Conservation (phyloP, 768 basidiomycete genomes). For the Hebeloma cylindrosporum region DNA sequence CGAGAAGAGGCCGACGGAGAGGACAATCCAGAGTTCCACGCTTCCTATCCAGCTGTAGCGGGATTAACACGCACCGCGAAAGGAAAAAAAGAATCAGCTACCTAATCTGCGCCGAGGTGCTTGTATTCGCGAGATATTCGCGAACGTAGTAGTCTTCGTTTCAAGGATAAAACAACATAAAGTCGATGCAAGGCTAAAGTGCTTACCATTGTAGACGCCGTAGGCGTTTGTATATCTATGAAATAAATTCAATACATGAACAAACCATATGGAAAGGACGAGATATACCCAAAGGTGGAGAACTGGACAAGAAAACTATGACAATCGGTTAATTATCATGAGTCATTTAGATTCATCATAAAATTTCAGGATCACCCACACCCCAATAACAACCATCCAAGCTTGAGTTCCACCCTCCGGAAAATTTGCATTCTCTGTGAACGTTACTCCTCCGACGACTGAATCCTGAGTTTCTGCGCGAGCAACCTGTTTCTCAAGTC, state of each 20-base stretch:
- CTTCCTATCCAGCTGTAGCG: constrained; percentile 28
- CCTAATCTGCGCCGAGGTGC: constrained; percentile 29
- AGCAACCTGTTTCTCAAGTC: constrained; percentile 1
- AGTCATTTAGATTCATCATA: background rate
- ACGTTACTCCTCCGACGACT: constrained; percentile 1
- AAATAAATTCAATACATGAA: background rate
- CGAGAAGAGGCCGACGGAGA: constrained; percentile 24
- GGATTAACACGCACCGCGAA: background rate
- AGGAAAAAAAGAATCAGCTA: constrained; percentile 5
- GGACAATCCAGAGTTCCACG: constrained; percentile 23
- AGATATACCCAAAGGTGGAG: constrained; percentile 40
- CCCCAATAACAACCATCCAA: constrained; percentile 45
- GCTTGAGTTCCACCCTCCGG: constrained; percentile 44
- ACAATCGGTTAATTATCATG: background rate
- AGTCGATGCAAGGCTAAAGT: constrained; percentile 33
- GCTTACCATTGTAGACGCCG: constrained; percentile 30
- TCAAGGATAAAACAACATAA: constrained; percentile 10
- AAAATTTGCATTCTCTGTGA: constrained; percentile 10
- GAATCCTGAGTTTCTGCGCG: constrained; percentile 4
- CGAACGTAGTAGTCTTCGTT: constrained; percentile 30
- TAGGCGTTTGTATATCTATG: constrained; percentile 30
- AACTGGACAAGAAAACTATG: constrained; percentile 41
- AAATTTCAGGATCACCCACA: constrained; percentile 27
- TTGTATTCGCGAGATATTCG: constrained; percentile 25
- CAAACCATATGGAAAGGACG: background rate